These are phyloP conservation scores for Sambucus nigra DNA, from an alignment of 129 eudicot genomes.

Conservation along the genomic window DNA sequence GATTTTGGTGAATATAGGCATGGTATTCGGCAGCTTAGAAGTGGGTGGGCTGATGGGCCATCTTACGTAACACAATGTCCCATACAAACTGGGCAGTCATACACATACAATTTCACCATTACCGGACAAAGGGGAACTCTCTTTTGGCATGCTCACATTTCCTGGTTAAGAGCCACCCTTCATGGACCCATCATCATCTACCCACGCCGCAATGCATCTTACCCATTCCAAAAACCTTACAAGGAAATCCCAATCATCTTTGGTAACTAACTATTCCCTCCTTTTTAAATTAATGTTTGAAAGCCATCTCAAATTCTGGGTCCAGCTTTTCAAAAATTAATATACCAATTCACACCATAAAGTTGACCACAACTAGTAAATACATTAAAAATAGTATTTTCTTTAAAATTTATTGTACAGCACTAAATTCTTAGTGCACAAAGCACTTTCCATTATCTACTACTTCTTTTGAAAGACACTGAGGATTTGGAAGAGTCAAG, in stretches of 20 bases:
- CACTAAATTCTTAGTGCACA: no score
- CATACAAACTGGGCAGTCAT: conserved; percentile 34
- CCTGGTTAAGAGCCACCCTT: conserved; percentile 42
- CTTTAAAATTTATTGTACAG: no score
- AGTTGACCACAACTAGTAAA: no score
- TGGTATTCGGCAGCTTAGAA: conserved; percentile 42
- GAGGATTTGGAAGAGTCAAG: no score
- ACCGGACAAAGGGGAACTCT: conserved; percentile 44
- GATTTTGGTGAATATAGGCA: conserved; percentile 28
- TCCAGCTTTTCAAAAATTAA: no score
- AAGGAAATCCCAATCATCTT: conserved; percentile 39
- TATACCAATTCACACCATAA: no score
- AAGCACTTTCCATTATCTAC: no score
- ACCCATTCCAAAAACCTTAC: conserved; percentile 39
- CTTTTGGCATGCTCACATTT: conserved; percentile 43
- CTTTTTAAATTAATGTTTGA: no score
- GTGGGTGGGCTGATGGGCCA: conserved; percentile 52
- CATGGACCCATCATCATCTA: conserved; percentile 44
- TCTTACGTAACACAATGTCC: conserved; percentile 50
- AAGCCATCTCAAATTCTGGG: no score
- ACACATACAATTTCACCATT: conserved; percentile 45
- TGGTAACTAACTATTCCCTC: conserved; percentile 26
- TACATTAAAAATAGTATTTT: no score
- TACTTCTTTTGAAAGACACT: no score
- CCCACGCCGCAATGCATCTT: conserved; percentile 30